Base-by-base conservation (phyloP, 345 rosid species). In the Alliaria petiolata region DNA sequence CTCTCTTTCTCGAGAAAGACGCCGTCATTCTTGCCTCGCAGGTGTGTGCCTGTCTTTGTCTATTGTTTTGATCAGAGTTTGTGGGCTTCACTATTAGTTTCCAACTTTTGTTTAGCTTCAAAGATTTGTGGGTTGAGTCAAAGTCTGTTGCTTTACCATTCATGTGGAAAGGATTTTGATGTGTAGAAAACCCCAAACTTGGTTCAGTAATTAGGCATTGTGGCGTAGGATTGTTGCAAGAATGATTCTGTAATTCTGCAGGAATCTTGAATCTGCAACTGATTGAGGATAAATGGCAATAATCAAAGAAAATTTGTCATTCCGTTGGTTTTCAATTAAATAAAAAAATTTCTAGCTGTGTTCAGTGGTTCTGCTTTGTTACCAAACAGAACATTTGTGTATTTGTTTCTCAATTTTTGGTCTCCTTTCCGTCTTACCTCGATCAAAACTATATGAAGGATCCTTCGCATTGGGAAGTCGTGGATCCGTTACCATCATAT, bases 21-120 rank as follows among this genome's bases (percentile, higher is more conserved):
- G 85, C 89, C 65, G 54, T 79, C 54, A 79, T 85, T 67, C 79
- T 83, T 62, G 89, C 81, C 58, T 78, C 80, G 0, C 78, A 79
- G 83, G 89, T 82, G 66, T 58, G 4, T 6, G 20, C 22, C 40
- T 54, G 62, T 45, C 35, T 56, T 12, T 55, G 8, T 69, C 36
- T 56, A 20, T 19, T 19, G 26, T 22, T 45, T 44, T 57, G 73
- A 69, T 57, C 45, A 31, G 46, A 45, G 55, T 33, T 44, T 33
- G 56, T 44, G 20, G 53, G 53, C 62, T 53, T 30, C 14, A 28
- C 31, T 40, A 12, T 17, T 22, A 22, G 25, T n/a, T n/a, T n/a
- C n/a, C n/a, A 22, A 22, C 2, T 22, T 22, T 22, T 22, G 3
- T 35, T n/a, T 57, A 45, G 55, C n/a, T 69, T 28, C 33, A 20